phyloP scores from a whole-genome alignment of 345 rosid genomes.

The Eucalyptus pumila region DNA sequence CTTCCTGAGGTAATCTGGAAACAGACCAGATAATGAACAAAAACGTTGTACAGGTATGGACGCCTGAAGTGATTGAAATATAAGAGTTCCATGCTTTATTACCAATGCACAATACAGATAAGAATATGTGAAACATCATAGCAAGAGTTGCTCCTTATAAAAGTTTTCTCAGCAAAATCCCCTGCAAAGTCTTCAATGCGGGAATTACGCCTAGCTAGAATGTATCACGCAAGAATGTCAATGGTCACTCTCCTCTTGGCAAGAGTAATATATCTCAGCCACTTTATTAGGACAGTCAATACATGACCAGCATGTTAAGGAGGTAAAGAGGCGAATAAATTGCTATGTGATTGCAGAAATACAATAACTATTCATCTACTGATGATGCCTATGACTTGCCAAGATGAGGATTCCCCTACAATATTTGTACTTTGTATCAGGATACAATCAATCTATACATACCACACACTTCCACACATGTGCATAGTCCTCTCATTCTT shows the following conservation, averaged over 20 bases:
- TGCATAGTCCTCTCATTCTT: not conserved
- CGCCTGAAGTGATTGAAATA: not conserved
- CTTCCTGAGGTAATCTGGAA: slow-evolving; percentile 85
- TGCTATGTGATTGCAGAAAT: not conserved
- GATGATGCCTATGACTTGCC: not conserved
- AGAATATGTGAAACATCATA: not conserved
- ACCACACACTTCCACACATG: not conserved
- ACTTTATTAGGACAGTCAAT: not conserved
- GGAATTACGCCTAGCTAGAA: not conserved
- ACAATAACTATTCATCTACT: not conserved
- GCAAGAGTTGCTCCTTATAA: not conserved
- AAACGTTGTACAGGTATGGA: not conserved
- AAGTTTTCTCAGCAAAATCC: not conserved
- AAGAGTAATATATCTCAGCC: not conserved
- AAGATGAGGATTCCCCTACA: not conserved
- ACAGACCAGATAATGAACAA: not conserved
- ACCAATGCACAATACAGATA: not conserved
- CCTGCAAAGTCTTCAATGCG: not conserved
- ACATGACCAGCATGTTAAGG: not conserved
- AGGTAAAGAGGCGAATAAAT: not conserved
- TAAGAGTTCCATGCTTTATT: not conserved
- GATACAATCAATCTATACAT: not conserved
- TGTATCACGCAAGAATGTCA: not conserved
- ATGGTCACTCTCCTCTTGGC: not conserved
- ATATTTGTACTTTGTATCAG: not conserved